Evolutionary conservation across 192 early-diverging fungal genomes (phyloP).

Genomic region (Coemansia sp.): DNA sequence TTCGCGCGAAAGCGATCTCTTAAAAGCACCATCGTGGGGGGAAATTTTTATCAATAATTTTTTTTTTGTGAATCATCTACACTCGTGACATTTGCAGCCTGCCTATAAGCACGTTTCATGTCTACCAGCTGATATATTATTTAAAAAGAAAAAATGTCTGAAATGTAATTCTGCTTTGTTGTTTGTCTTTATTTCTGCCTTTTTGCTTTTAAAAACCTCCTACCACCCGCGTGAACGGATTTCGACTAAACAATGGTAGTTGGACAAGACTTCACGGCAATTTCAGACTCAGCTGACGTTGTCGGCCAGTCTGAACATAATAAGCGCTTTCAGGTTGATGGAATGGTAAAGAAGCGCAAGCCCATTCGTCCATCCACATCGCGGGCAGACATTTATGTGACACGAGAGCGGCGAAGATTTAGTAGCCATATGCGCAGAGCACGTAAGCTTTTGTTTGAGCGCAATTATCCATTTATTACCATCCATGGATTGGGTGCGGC

Average conservation of each 20-base stretch:
- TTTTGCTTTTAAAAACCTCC: too few relatives aligned
- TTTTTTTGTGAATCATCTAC: not conserved
- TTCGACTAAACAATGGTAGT: not conserved
- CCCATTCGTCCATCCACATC: conserved; percentile 65
- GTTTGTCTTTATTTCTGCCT: not conserved
- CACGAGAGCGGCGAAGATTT: conserved; percentile 62
- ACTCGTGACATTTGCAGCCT: not conserved
- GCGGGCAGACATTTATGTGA: conserved; percentile 78
- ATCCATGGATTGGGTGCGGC: conserved; percentile 81
- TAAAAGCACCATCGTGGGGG: not conserved
- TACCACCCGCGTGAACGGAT: not conserved
- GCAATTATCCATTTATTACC: conserved; percentile 61
- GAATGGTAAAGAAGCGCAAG: conserved; percentile 47
- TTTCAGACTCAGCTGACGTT: not conserved
- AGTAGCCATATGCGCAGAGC: conserved; percentile 61
- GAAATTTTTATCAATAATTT: not conserved
- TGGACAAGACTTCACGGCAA: not conserved
- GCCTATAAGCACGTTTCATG: not conserved
- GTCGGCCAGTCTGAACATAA: not conserved
- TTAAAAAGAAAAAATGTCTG: not conserved
- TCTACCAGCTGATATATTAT: not conserved
- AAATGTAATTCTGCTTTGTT: not conserved
- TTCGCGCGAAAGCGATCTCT: not conserved
- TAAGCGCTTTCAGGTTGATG: conserved; percentile 5
- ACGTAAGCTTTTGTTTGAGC: conserved; percentile 64